Evolutionary conservation across 1,284 basidiomycete species (phyloP), one percentile per base, ranked within the genome.

Genomic region (Cutaneotrichosporon sp.): DNA sequence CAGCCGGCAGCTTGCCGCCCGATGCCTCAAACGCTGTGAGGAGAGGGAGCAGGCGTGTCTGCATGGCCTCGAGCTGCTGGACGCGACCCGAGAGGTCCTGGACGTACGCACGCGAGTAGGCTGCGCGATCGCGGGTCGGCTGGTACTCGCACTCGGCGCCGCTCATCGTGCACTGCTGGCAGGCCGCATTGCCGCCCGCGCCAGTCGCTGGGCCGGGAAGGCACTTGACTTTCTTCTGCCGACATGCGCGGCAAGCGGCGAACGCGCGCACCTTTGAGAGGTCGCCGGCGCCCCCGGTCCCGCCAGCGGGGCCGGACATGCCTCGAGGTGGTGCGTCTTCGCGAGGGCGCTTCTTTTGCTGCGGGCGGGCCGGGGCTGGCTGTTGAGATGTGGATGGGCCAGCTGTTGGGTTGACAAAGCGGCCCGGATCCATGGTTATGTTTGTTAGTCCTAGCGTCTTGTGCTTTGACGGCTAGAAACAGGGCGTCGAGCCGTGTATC

Each of bases 51-150:
- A 79, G 47, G 49, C 78, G 69, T 40, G 52, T 61, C 60, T 75
- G 67, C 46, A 76, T 56, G 13, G 66, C 62, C 68, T 80, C 78
- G 51, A 80, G 69, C 47, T 72, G 72, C 66, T 80, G 76, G n/a
- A 80, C 78, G 26, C 78, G 74, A 2, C 66, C 64, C 57, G 76
- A 75, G 34, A 80, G 72, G 62, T 77, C 77, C 66, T 76, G 75
- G 21, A 80, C 78, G 57, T 80, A 80, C 52, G 78, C 76, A 32
- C 78, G 68, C 58, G 71, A 73, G 64, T 76, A 78, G 16, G 78
- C 78, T 14, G 78, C 78, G 30, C 78, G 65, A 60, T 80, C 78
- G 26, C 78, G 68, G 16, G 78, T 77, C 4, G 78, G 76, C 36
- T 76, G 73, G 62, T 78, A 80, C n/a, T 68, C 68, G 65, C 78